Evolutionary conservation across 2,329 filamentous ascomycete species (phyloP).

Genomic region (Claviceps sorghi): DNA sequence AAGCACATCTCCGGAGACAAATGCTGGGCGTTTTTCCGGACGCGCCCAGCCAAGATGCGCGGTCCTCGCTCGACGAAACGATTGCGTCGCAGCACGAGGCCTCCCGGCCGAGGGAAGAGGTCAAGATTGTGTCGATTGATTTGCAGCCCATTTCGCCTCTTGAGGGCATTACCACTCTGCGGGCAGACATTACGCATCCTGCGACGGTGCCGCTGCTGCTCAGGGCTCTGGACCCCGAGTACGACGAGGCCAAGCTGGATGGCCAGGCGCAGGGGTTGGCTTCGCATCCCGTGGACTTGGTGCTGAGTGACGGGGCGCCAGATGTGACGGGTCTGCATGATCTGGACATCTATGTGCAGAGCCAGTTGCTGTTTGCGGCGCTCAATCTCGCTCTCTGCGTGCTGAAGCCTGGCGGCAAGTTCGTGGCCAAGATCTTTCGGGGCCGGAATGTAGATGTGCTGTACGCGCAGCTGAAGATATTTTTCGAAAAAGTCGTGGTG

Average conservation of each 20-base stretch:
- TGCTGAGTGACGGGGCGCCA: constrained; percentile 87
- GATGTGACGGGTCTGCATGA: constrained; percentile 96
- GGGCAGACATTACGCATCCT: constrained; percentile 94
- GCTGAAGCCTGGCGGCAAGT: constrained; percentile 81
- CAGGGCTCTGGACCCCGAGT: constrained; percentile 63
- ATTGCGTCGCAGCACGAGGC: not conserved
- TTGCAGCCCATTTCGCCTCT: constrained; percentile 90
- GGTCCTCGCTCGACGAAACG: not conserved
- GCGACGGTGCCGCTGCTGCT: constrained; percentile 85
- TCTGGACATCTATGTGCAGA: constrained; percentile 95
- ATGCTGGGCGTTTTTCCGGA: constrained; percentile 39
- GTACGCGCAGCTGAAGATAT: constrained; percentile 82
- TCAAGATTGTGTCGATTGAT: constrained; percentile 93
- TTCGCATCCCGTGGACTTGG: constrained; percentile 73
- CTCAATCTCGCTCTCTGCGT: constrained; percentile 89
- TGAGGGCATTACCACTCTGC: constrained; percentile 79
- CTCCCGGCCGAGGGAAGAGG: constrained; percentile 43
- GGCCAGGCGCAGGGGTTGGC: constrained; percentile 24
- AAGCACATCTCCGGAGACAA: constrained; percentile 48
- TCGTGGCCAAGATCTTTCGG: constrained; percentile 95
- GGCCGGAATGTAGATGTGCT: constrained; percentile 91
- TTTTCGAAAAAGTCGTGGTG: constrained; percentile 73
- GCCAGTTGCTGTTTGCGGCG: constrained; percentile 84
- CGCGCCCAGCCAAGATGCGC: not conserved
- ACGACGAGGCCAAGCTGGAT: constrained; percentile 27